Percentiles rank a stretch among this genome's conserved stretches.
phyloP scores from a whole-genome alignment of 192 early-diverging fungal genomes.

The Backusella macrospora region DNA sequence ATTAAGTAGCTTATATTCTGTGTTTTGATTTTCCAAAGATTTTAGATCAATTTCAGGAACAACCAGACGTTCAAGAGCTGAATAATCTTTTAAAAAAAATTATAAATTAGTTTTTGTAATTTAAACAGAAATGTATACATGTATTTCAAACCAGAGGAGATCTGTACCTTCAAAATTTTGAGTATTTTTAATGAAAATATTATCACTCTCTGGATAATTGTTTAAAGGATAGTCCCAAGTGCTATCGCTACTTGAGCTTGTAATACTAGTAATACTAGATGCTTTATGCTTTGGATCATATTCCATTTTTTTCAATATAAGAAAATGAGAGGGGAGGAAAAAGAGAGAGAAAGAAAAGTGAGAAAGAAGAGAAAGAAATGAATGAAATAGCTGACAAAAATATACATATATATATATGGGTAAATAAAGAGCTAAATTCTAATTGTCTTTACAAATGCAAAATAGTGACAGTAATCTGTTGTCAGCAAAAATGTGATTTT shows the following conservation, averaged over 20 bases:
- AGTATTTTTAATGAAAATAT: conserved; percentile 3
- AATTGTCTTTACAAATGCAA: conserved; percentile 25
- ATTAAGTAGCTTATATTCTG: background rate
- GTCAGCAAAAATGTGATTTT: conserved; percentile 14
- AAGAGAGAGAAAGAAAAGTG: conserved; percentile 4
- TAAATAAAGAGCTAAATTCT: conserved; percentile 4
- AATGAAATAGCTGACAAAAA: conserved; percentile 12
- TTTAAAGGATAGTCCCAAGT: conserved; percentile 5
- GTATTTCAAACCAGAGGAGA: background rate
- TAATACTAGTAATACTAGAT: conserved; percentile 26
- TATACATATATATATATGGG: background rate
- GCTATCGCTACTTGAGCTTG: conserved; percentile 23
- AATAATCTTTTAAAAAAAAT: background rate
- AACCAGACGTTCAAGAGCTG: background rate
- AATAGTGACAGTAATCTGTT: background rate
- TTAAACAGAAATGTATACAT: background rate
- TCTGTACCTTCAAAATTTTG: conserved; percentile 8
- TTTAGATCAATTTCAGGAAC: background rate
- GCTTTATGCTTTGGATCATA: conserved; percentile 28
- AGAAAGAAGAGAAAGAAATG: background rate
- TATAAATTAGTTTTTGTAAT: background rate
- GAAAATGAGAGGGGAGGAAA: background rate
- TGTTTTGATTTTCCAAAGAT: background rate
- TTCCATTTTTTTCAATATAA: conserved; percentile 20
- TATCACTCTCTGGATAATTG: background rate